Percentiles rank a stretch among this genome's conserved stretches.
phyloP scores from a whole-genome alignment of 2,329 filamentous ascomycete species.

The Tolypocladium tropicale region DNA sequence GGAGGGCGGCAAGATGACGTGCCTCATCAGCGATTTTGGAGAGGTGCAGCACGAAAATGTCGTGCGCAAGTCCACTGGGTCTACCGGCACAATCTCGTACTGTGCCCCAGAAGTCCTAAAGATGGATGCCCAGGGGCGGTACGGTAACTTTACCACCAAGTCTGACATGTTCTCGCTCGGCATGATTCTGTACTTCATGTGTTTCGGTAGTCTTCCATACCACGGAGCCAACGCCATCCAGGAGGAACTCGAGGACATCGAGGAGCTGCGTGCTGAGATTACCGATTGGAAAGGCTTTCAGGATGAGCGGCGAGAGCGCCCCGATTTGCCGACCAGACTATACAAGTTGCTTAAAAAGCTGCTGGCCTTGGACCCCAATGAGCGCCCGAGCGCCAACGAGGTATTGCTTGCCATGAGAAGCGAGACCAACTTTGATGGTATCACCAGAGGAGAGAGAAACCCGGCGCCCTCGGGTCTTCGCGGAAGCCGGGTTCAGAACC shows the following conservation, averaged over 20 bases:
- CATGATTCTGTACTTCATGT: constrained; percentile 98
- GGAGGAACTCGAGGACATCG: constrained; percentile 87
- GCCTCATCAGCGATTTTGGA: constrained; percentile 94
- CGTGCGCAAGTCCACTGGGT: constrained; percentile 78
- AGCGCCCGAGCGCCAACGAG: constrained; percentile 76
- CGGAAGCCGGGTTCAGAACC: constrained; percentile 39
- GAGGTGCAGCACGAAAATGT: constrained; percentile 83
- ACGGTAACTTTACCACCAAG: constrained; percentile 91
- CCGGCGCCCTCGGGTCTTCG: constrained; percentile 29
- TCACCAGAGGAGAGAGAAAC: constrained; percentile 22
- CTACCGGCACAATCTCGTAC: constrained; percentile 94
- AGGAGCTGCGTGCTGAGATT: constrained; percentile 77
- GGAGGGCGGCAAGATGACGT: constrained; percentile 59
- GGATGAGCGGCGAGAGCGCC: constrained; percentile 60
- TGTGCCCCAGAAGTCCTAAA: constrained; percentile 90
- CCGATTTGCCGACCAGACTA: constrained; percentile 75
- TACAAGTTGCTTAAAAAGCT: constrained; percentile 78
- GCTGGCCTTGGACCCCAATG: constrained; percentile 63
- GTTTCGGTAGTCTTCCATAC: constrained; percentile 84
- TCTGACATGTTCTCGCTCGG: constrained; percentile 97
- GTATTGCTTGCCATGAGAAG: constrained; percentile 70
- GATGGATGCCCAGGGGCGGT: constrained; percentile 56
- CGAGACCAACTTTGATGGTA: constrained; percentile 41
- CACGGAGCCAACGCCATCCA: constrained; percentile 71
- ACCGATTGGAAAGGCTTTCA: constrained; percentile 79